Conservation (phyloP, 257 asterid genomes). For the Solanum gracilifrons region DNA sequence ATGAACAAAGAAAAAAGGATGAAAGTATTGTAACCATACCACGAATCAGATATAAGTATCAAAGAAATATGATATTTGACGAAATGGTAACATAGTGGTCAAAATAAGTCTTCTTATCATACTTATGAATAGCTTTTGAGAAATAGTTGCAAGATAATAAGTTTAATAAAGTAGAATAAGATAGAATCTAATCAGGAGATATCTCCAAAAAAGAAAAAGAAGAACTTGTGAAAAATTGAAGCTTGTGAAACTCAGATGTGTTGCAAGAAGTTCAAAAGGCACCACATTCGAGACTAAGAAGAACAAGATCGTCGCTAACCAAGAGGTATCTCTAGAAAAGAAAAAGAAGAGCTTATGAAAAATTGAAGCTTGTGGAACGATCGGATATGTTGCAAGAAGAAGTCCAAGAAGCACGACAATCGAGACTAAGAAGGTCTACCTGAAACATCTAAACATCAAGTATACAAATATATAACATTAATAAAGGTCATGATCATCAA, state of each 20-base stretch:
- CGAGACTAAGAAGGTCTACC: background rate
- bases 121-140: no score
- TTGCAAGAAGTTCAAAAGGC: background rate
- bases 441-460: background rate
- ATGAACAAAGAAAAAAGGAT: no score
- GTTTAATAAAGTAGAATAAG: no score
- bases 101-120: no score
- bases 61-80: no score
- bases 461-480: background rate
- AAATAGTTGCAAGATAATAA: no score
- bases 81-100: no score
- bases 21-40: no score
- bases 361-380: background rate
- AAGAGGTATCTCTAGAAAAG: background rate
- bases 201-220: background rate
- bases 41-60: no score
- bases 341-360: background rate
- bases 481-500: no score
- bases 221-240: background rate
- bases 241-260: background rate
- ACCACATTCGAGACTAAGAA: no score
- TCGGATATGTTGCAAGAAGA: no score
- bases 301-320: fast-evolving
- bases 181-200: background rate
- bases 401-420: background rate